Evolutionary conservation across 1,139 yeast genomes (phyloP).

Genomic region (Sugiyamaella pinicola): DNA sequence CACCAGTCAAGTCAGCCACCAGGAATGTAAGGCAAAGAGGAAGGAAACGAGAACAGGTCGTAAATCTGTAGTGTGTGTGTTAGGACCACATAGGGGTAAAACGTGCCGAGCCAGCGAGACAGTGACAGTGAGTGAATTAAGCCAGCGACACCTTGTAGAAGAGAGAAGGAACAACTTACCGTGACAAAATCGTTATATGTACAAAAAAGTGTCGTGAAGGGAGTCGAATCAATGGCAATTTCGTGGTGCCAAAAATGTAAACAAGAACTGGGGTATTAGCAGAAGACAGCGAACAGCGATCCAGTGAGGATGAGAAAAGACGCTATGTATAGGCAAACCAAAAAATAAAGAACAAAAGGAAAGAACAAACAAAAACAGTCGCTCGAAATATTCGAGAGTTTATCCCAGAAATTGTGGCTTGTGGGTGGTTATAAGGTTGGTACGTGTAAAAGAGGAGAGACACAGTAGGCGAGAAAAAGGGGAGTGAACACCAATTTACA

Average conservation of each 20-base stretch:
- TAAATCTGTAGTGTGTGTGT: no score
- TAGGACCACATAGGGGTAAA: not conserved
- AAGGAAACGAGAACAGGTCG: no score
- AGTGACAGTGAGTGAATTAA: not conserved
- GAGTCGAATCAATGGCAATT: not conserved
- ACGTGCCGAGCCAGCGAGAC: not conserved
- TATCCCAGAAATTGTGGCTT: constrained; percentile 2
- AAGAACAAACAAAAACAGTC: constrained; percentile 1
- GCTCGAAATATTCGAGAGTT: not conserved
- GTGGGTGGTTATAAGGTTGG: constrained; percentile 11
- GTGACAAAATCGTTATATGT: not conserved
- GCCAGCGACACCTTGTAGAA: no score
- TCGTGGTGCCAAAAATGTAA: not conserved
- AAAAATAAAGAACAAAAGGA: not conserved
- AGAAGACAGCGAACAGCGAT: no score
- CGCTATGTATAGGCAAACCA: no score
- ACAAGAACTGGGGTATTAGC: no score
- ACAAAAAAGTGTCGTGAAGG: not conserved
- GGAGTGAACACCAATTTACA: constrained; percentile 2
- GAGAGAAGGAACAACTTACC: not conserved
- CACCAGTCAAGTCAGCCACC: not conserved
- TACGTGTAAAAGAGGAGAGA: constrained; percentile 13
- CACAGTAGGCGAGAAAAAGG: constrained; percentile 13
- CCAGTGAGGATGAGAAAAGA: no score
- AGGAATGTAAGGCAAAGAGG: not conserved